A percentile compares a stretch with the other conserved stretches of the same genome.
These are phyloP conservation scores for Stenogyne calaminthoides DNA, from an alignment of 305 asterid genomes.

Conservation along the genomic window DNA sequence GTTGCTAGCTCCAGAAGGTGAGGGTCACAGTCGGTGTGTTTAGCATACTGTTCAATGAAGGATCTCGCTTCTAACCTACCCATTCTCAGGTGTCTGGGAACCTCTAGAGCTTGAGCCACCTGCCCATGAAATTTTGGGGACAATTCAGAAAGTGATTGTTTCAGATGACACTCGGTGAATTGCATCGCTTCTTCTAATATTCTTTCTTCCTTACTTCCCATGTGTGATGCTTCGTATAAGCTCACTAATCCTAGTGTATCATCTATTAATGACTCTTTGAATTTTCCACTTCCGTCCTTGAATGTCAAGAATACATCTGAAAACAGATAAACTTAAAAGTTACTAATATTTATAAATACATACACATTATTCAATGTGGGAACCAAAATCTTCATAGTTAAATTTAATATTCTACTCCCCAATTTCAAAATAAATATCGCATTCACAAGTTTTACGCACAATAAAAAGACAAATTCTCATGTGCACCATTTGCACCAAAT, in stretches of 20 bases:
- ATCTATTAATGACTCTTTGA: conserved; percentile 36
- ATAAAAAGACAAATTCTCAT: no score
- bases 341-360: no score
- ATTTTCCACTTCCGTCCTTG: conserved; percentile 44
- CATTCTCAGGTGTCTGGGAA: conserved; percentile 69
- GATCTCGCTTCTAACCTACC: conserved; percentile 62
- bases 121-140: conserved; percentile 17
- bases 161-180: conserved; percentile 41
- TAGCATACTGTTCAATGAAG: conserved; percentile 46
- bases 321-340: background rate
- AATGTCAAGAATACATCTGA: conserved; percentile 54
- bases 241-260: conserved; percentile 55
- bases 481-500: no score
- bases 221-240: conserved; percentile 64
- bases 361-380: no score
- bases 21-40: conserved; percentile 31
- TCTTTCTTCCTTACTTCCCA: conserved; percentile 53
- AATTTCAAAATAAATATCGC: no score
- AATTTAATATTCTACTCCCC: no score
- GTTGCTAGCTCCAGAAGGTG: conserved; percentile 52
- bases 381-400: no score
- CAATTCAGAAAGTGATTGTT: conserved; percentile 16
- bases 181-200: conserved; percentile 50
- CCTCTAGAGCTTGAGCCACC: conserved; percentile 49
- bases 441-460: no score